These are phyloP conservation scores for Penicillium griseofulvum DNA, from an alignment of 2,329 filamentous ascomycete species.

Conservation along the genomic window DNA sequence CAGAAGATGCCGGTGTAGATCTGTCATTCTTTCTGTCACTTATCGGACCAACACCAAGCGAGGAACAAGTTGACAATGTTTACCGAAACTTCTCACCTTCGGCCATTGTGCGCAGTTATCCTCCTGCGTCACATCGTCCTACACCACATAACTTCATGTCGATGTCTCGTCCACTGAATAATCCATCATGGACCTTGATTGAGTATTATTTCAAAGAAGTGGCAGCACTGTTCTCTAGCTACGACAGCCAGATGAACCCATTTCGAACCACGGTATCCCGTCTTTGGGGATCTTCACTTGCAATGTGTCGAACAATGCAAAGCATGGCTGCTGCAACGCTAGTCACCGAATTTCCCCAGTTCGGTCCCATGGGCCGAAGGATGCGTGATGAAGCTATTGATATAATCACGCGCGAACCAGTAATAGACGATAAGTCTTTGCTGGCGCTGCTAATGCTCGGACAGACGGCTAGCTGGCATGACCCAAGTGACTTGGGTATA, in stretches of 20 bases:
- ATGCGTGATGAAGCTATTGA: slow-evolving; percentile 54
- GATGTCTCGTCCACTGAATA: slow-evolving; percentile 43
- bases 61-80: slow-evolving; percentile 11
- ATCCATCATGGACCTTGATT: slow-evolving; percentile 56
- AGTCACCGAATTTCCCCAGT: slow-evolving; percentile 56
- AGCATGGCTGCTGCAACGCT: slow-evolving; percentile 64
- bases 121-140: slow-evolving; percentile 21
- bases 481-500: slow-evolving; percentile 55
- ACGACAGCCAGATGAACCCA: slow-evolving; percentile 61
- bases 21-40: slow-evolving; percentile 27
- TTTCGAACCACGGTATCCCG: slow-evolving; percentile 59
- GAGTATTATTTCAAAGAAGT: slow-evolving; percentile 65
- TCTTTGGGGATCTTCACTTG: slow-evolving; percentile 57
- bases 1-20: slow-evolving; percentile 20
- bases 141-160: slow-evolving; percentile 31
- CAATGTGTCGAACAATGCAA: slow-evolving; percentile 61
- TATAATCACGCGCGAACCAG: slow-evolving; percentile 49
- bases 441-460: slow-evolving; percentile 60
- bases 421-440: slow-evolving; percentile 54
- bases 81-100: slow-evolving; percentile 34
- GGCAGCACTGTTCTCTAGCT: slow-evolving; percentile 62
- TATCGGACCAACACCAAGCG: slow-evolving; percentile 19
- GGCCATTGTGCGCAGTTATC: slow-evolving; percentile 34
- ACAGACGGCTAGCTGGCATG: slow-evolving; percentile 60
- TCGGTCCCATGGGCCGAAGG: slow-evolving; percentile 50